Evolutionary conservation across 2,329 filamentous ascomycete genomes (phyloP), one percentile per base, ranked within the genome.

Genomic region (Paecilomyces sp.): DNA sequence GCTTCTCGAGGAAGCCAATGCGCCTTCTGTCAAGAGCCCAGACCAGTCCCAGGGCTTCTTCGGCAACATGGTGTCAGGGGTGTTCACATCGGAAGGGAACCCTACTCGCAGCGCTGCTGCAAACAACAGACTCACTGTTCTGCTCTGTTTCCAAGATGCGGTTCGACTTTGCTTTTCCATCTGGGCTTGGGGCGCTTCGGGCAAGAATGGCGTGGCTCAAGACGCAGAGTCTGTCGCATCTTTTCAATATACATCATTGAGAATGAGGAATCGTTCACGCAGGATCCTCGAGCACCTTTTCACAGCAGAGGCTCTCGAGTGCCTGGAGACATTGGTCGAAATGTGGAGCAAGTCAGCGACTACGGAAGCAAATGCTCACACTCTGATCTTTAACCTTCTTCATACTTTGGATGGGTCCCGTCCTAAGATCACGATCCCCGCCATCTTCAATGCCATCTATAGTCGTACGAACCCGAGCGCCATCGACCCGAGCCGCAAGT

Each of bases 111-210:
- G 88, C 61, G 86, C 88, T 7, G 92, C 90, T n/a, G 92, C 92
- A 8, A 99, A 97, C 69, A 93, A 94, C 67, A 86, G 93, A 54
- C 81, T 99, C 24, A 97, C 94, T 0, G 93, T 99, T 22, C 82
- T 97, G 52, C 81, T 99, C n/a, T 95, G 92, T 11, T 96, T 99
- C 71, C 93, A 97, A 73, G 95, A 99, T 72, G 91, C 92, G 1
- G 91, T 97, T 60, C 86, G 91, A 25, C 90, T 96, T 56, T 96
- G 92, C 74, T 95, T 96, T 71, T 86, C 82, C 12, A 96, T 99
- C 57, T 99, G 95, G 94, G 90, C 90, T 0, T 99, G 94, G 93
- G 91, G 84, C 13, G 83, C 89, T 5, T 88, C 67, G 77, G 81
- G 71, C 61, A 68, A 68, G 55, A 67, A 61, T 55, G 68, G 68